A percentile compares a stretch with the other conserved stretches of the same genome.
phyloP scores from a whole-genome alignment of 2,329 filamentous ascomycete genomes.

The Pseudofabraea citricarpa region DNA sequence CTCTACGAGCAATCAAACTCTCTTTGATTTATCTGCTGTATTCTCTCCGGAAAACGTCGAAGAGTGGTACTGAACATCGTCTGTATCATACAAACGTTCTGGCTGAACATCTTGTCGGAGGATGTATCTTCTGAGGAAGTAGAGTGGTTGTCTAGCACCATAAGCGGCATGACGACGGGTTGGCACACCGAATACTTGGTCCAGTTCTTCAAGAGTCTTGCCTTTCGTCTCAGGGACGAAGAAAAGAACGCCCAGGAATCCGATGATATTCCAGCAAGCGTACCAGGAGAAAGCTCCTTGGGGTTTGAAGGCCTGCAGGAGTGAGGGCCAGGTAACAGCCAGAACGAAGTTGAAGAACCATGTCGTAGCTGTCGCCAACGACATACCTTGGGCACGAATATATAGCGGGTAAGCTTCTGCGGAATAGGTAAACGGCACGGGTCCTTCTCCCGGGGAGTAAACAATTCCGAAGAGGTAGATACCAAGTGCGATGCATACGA shows the following conservation, averaged over 20 bases:
- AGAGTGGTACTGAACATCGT: slow-evolving; percentile 9
- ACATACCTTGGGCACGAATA: slow-evolving; percentile 58
- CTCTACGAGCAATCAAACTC: slow-evolving; percentile 13
- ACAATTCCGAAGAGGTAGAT: slow-evolving; percentile 60
- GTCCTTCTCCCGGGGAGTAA: slow-evolving; percentile 59
- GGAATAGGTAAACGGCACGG: slow-evolving; percentile 55
- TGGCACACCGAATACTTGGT: slow-evolving; percentile 20
- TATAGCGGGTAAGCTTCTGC: slow-evolving; percentile 60
- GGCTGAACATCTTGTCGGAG: slow-evolving; percentile 12
- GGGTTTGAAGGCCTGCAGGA: slow-evolving; percentile 13
- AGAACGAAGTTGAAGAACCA: slow-evolving; percentile 55
- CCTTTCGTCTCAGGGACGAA: slow-evolving; percentile 53
- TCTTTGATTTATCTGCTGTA: slow-evolving; percentile 7
- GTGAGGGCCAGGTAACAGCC: slow-evolving; percentile 39
- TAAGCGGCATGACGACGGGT: slow-evolving; percentile 16
- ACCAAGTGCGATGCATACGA: slow-evolving; percentile 45
- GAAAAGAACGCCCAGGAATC: slow-evolving; percentile 49
- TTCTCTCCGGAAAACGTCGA: slow-evolving; percentile 10
- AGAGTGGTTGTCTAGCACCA: slow-evolving; percentile 13
- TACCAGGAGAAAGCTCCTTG: slow-evolving; percentile 47
- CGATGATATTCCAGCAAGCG: slow-evolving; percentile 47
- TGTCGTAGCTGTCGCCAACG: slow-evolving; percentile 54
- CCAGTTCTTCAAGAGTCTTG: slow-evolving; percentile 27
- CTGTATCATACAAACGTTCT: slow-evolving; percentile 10
- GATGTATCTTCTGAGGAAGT: slow-evolving; percentile 14